phyloP scores from a whole-genome alignment of 2,329 filamentous ascomycete species.

The Fusarium agapanthi region DNA sequence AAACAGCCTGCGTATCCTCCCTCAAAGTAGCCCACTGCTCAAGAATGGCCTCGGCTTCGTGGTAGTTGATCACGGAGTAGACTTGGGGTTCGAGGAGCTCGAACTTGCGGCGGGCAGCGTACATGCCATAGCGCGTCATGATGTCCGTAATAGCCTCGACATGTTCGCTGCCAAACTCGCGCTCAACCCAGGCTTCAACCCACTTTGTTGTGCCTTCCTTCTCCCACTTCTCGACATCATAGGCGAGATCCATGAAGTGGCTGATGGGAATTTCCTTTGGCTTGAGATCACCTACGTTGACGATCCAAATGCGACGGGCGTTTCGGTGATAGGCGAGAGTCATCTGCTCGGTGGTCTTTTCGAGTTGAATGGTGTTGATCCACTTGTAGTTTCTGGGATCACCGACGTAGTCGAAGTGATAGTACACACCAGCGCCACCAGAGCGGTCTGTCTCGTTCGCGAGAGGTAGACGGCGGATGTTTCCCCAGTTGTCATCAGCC shows the following conservation, averaged over 20 bases:
- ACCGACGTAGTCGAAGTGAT: slow-evolving; percentile 71
- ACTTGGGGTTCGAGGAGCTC: slow-evolving; percentile 66
- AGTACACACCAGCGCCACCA: slow-evolving; percentile 67
- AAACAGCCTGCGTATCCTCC: slow-evolving; percentile 54
- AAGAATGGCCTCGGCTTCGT: slow-evolving; percentile 65
- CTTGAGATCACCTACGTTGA: slow-evolving; percentile 71
- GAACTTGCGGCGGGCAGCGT: slow-evolving; percentile 64
- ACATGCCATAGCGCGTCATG: slow-evolving; percentile 61
- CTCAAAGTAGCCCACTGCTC: slow-evolving; percentile 61
- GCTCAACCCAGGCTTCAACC: slow-evolving; percentile 56
- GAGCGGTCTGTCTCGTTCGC: slow-evolving; percentile 60
- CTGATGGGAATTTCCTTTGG: slow-evolving; percentile 64
- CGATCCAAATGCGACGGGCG: slow-evolving; percentile 67
- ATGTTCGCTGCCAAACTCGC: slow-evolving; percentile 59
- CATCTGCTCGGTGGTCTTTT: slow-evolving; percentile 50
- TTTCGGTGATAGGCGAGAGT: slow-evolving; percentile 58
- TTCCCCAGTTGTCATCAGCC: slow-evolving; percentile 71
- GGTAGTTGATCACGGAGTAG: slow-evolving; percentile 67
- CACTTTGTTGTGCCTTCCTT: slow-evolving; percentile 50
- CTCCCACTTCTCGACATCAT: slow-evolving; percentile 56
- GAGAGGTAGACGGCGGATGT: slow-evolving; percentile 65
- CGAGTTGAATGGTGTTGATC: slow-evolving; percentile 58
- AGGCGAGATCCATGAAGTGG: slow-evolving; percentile 66
- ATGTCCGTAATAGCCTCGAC: slow-evolving; percentile 55
- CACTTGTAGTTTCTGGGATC: slow-evolving; percentile 68